These are phyloP conservation scores for Penicillium robsamsonii DNA, from an alignment of 495 filamentous ascomycete species.

Conservation along the genomic window DNA sequence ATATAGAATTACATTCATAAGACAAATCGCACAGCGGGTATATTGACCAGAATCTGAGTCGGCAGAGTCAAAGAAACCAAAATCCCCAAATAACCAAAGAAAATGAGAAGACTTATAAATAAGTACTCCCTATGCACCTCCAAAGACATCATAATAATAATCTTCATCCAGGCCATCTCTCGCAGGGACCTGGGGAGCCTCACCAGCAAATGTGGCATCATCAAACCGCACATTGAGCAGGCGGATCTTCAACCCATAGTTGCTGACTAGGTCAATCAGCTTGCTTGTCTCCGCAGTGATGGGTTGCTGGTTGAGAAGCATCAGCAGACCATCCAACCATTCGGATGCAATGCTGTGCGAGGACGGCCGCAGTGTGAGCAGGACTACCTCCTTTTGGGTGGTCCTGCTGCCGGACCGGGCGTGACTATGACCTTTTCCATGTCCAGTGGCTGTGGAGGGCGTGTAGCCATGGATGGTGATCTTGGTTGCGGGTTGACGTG, in stretches of 20 bases:
- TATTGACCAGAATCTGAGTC: conserved; percentile 11
- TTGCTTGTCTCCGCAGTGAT: conserved; percentile 96
- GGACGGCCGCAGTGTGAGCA: conserved; percentile 79
- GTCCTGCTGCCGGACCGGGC: conserved; percentile 35
- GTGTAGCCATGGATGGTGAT: conserved; percentile 85
- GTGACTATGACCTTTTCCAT: conserved; percentile 32
- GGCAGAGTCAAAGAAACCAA: conserved; percentile 1
- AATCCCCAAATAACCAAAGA: background rate
- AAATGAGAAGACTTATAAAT: background rate
- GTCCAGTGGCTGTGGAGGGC: conserved; percentile 27
- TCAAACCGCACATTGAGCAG: conserved; percentile 90
- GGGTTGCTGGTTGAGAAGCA: conserved; percentile 91
- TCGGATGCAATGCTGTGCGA: conserved; percentile 85
- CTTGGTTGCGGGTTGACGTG: conserved; percentile 65
- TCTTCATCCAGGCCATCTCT: conserved; percentile 53
- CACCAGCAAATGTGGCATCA: conserved; percentile 52
- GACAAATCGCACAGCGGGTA: conserved; percentile 18
- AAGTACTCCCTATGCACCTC: conserved; percentile 34
- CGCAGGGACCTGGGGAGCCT: conserved; percentile 45
- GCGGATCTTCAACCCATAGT: conserved; percentile 91
- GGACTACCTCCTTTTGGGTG: conserved; percentile 54
- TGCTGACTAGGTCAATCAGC: conserved; percentile 75
- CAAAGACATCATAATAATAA: conserved; percentile 56
- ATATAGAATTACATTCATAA: conserved; percentile 4
- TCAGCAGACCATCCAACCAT: conserved; percentile 93